A percentile compares a stretch with the other conserved stretches of the same genome.
Conservation (phyloP, 768 basidiomycete genomes). For the Mycena venus region DNA sequence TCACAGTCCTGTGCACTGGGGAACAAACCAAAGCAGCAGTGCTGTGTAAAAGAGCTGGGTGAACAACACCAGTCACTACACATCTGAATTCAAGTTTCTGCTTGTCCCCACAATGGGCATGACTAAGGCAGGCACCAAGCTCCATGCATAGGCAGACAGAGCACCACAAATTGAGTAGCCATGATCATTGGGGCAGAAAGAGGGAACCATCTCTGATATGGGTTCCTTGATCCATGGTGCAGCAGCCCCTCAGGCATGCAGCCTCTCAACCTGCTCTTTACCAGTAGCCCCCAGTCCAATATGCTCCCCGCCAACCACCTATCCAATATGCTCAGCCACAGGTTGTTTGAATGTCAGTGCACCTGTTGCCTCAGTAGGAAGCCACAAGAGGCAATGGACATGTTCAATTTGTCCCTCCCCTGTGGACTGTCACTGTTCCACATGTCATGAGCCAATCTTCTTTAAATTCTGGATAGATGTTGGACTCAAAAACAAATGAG, state of each 20-base stretch:
- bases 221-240: not conserved
- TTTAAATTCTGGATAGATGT: too few relatives aligned
- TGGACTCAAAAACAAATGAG: not conserved
- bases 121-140: not conserved
- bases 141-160: not conserved
- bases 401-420: not conserved
- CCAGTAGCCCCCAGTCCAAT: not conserved
- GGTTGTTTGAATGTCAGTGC: not conserved
- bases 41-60: not conserved
- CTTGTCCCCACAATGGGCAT: not conserved
- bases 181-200: not conserved
- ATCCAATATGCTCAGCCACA: not conserved
- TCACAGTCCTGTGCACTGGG: constrained; percentile 1
- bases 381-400: not conserved
- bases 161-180: not conserved
- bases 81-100: not conserved
- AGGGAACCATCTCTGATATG: not conserved
- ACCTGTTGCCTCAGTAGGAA: not conserved
- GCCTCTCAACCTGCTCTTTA: not conserved
- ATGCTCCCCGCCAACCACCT: not conserved
- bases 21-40: constrained; percentile 1
- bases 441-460: not conserved
- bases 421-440: too few relatives aligned
- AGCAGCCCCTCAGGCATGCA: not conserved
- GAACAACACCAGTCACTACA: not conserved